phyloP scores from a whole-genome alignment of 2,329 filamentous ascomycete genomes.

The Cladosporium sp. region DNA sequence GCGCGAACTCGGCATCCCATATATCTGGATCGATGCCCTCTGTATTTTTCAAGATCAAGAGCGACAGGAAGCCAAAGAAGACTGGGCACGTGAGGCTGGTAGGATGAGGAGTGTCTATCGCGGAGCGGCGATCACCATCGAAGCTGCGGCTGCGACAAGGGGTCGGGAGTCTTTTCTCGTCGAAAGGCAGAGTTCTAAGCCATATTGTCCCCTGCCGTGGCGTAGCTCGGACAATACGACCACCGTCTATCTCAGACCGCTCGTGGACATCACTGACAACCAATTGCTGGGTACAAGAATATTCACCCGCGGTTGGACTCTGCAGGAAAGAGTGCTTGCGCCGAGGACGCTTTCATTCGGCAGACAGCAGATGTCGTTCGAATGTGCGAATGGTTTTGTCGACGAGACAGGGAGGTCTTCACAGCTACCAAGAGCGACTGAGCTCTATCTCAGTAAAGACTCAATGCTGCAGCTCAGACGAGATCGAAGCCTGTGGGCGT shows the following conservation, averaged over 20 bases:
- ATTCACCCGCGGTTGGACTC: conserved; percentile 14
- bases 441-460: not conserved
- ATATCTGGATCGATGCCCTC: conserved; percentile 18
- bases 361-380: conserved; percentile 14
- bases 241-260: conserved; percentile 3
- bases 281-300: conserved; percentile 10
- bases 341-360: conserved; percentile 16
- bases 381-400: conserved; percentile 12
- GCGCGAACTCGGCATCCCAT: conserved; percentile 11
- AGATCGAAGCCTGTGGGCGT: not conserved
- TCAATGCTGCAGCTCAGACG: not conserved
- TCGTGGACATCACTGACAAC: conserved; percentile 2
- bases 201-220: not conserved
- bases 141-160: conserved; percentile 7
- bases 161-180: conserved; percentile 11
- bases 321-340: conserved; percentile 15
- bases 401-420: not conserved
- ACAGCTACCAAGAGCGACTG: not conserved
- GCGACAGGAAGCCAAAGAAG: conserved; percentile 1
- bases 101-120: conserved; percentile 1
- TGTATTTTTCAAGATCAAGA: conserved; percentile 9
- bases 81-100: conserved; percentile 9
- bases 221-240: not conserved
- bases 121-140: conserved; percentile 13
- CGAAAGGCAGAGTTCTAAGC: not conserved